Evolutionary conservation across 768 basidiomycete species (phyloP), one percentile per base, ranked within the genome.

Genomic region (Rubroboletus satanas): DNA sequence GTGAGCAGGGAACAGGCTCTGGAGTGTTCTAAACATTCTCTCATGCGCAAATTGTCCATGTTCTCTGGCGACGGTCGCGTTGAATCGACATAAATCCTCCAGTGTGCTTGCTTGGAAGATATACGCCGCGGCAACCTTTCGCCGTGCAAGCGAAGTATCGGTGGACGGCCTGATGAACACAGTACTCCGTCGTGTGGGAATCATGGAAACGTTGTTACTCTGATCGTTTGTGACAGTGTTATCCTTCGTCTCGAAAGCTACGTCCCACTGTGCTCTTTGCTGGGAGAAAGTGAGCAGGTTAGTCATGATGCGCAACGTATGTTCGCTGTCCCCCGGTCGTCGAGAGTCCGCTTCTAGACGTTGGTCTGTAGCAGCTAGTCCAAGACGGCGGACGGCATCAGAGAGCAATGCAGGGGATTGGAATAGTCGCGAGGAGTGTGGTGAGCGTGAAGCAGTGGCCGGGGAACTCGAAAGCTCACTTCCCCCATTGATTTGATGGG

Each of bases 281-380:
- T 79, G 80, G 12, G 83, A 80, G 52, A 83, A 76, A 0, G 84
- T 83, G 52, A 90, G 75, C 2, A 90, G 72, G 62, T 88, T 88
- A 5, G 87, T 88, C 87, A 90, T 87, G 56, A 88, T 82, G 14
- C 85, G 81, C n/a, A 85, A 65, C 31, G 88, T 84, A 60, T 83
- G 81, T 48, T 81, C 77, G 10, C 77, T 77, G 39, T 80, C 79
- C 49, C 80, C 81, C 11, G 73, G 71, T 32, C 73, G 76, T 49
- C 76, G 75, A 47, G 78, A 77, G 26, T 67, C 70, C 28, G 71
- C 68, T 3, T 77, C 72, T 18, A 71, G 64, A 9, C 70, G 58
- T 36, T 77, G 77, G 60, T 90, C 88, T 18, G 71, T 78, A 2
- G 90, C 82, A 3, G 84, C 84, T 12, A 84, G 67, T 6, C 76